Conservation (phyloP, 306 rosid species). For the cucumber (Cucumis sativus) region Cucumber_9930_V3 NC_026655.2:20622501-20623000, state of each 20-base stretch:
- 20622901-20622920: slow-evolving; percentile 40
- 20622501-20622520: slow-evolving; percentile 22
- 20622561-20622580: slow-evolving; percentile 11
- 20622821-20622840: slow-evolving; percentile 82
- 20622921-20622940: background rate
- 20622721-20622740: slow-evolving; percentile 9
- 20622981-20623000: background rate
- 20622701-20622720: background rate
- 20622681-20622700: background rate
- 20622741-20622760: slow-evolving; percentile 42
- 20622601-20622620: background rate
- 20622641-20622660: slow-evolving; percentile 6
- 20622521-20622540: slow-evolving; percentile 43
- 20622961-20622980: background rate
- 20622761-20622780: slow-evolving; percentile 33
- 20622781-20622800: slow-evolving; percentile 58
- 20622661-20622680: background rate
- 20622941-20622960: background rate
- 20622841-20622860: slow-evolving; percentile 69
- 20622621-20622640: slow-evolving; percentile 3
- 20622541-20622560: slow-evolving; percentile 40
- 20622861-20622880: slow-evolving; percentile 96
- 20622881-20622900: slow-evolving; percentile 95
- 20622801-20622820: slow-evolving; percentile 76
- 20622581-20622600: background rate